Evolutionary conservation across 331 rosid genomes (phyloP).

Genomic region (Pyracantha coccinea): DNA sequence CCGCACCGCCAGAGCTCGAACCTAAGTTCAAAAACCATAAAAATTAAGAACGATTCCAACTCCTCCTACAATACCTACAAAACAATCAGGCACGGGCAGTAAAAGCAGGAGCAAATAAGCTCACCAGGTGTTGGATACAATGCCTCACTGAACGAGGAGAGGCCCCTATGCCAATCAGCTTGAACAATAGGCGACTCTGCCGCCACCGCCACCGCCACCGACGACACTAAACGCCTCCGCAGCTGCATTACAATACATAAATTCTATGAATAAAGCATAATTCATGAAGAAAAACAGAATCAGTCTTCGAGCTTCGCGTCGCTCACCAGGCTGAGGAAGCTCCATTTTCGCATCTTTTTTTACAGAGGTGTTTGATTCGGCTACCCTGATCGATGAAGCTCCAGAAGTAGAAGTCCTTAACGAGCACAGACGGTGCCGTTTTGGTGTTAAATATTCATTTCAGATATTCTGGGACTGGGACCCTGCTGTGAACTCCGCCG

Average conservation of each 20-base stretch:
- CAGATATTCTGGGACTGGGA: background rate
- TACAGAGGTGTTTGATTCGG: background rate
- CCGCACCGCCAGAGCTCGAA: constrained; percentile 32
- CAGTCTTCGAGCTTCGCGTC: background rate
- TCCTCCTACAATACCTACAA: background rate
- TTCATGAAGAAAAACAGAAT: background rate
- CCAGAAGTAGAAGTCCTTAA: background rate
- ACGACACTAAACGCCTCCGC: constrained; percentile 51
- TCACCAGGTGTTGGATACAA: constrained; percentile 38
- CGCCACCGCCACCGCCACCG: constrained; percentile 28
- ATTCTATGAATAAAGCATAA: background rate
- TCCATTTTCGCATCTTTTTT: constrained; percentile 42
- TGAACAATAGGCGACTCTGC: constrained; percentile 24
- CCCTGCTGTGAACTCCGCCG: background rate
- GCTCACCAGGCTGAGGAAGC: constrained; percentile 57
- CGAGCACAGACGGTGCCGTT: constrained; percentile 2
- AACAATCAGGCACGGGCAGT: background rate
- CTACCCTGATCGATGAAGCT: background rate
- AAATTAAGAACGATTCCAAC: background rate
- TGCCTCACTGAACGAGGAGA: constrained; percentile 22
- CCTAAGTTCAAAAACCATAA: constrained; percentile 20
- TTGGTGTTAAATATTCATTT: background rate
- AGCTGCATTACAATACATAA: constrained; percentile 29
- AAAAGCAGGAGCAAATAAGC: background rate
- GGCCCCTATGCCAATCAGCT: constrained; percentile 14